phyloP scores from a whole-genome alignment of 805 yeast species.

The Priceomyces melissophilus region DNA sequence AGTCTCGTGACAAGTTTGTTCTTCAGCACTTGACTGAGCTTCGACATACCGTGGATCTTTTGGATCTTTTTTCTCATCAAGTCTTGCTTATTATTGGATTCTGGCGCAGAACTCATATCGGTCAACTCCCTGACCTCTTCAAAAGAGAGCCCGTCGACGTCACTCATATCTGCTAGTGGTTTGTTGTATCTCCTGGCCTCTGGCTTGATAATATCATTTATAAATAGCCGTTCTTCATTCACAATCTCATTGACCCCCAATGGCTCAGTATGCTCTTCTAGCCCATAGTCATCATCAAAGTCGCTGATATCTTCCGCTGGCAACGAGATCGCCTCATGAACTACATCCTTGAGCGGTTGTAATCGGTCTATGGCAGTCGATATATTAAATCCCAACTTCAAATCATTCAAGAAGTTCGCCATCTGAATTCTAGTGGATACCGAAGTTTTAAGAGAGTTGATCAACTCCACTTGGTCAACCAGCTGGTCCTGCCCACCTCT shows the following conservation, averaged over 20 bases:
- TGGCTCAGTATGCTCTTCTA: slow-evolving; percentile 42
- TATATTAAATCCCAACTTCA: slow-evolving; percentile 45
- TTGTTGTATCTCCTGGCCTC: slow-evolving; percentile 17
- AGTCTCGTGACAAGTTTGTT: slow-evolving; percentile 55
- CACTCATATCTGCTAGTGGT: slow-evolving; percentile 24
- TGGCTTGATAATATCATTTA: slow-evolving; percentile 53
- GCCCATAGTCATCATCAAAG: slow-evolving; percentile 18
- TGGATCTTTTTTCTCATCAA: slow-evolving; percentile 48
- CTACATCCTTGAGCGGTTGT: slow-evolving; percentile 43
- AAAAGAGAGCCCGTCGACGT: slow-evolving; percentile 32
- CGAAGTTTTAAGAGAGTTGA: slow-evolving; percentile 36
- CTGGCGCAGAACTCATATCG: slow-evolving; percentile 32
- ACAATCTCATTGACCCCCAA: slow-evolving; percentile 50
- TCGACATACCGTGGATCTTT: slow-evolving; percentile 36
- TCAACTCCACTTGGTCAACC: slow-evolving; percentile 18
- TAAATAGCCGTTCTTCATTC: slow-evolving; percentile 45
- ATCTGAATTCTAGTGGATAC: slow-evolving; percentile 41
- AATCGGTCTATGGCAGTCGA: slow-evolving; percentile 51
- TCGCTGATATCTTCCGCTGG: slow-evolving; percentile 47
- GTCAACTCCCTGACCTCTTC: slow-evolving; percentile 36
- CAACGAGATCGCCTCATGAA: slow-evolving; percentile 45
- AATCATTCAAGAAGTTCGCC: slow-evolving; percentile 37
- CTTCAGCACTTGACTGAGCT: slow-evolving; percentile 40
- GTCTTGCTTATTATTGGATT: slow-evolving; percentile 32
- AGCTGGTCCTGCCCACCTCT: slow-evolving; percentile 9